Percentiles rank a stretch among this genome's conserved stretches.
Evolutionary conservation across 1,284 basidiomycete species (phyloP).

Genomic region (Microbotryomycetes sp.): DNA sequence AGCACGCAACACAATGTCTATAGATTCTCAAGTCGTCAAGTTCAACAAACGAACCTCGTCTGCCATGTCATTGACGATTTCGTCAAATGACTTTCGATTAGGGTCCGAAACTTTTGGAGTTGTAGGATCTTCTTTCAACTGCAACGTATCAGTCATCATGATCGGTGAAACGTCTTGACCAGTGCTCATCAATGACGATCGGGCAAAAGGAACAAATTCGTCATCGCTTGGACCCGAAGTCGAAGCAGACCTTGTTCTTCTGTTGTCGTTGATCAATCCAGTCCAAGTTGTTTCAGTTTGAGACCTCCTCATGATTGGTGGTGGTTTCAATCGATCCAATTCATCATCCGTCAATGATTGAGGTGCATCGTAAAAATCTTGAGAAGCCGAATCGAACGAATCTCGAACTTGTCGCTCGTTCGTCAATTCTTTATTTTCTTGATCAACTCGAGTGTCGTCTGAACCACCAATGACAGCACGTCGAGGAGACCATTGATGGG

Average conservation of each 20-base stretch:
- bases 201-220: background rate
- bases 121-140: background rate
- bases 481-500: background rate
- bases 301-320: conserved; percentile 21
- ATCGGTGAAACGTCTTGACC: background rate
- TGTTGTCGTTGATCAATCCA: background rate
- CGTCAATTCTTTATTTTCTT: too few relatives aligned
- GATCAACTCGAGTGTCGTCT: background rate
- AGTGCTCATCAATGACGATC: background rate
- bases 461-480: background rate
- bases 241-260: background rate
- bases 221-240: background rate
- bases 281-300: conserved; percentile 18
- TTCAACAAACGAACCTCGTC: too few relatives aligned
- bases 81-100: background rate
- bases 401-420: conserved; percentile 6
- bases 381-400: conserved; percentile 28
- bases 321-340: conserved; percentile 22
- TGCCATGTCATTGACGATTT: too few relatives aligned
- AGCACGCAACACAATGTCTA: too few relatives aligned
- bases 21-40: too few relatives aligned
- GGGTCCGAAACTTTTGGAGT: background rate
- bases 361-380: conserved; percentile 1
- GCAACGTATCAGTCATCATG: background rate
- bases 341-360: conserved; percentile 30